These are phyloP conservation scores for Paraurostyla sp. DNA, from an alignment of 73 alveolate genomes.

Conservation along the genomic window DNA sequence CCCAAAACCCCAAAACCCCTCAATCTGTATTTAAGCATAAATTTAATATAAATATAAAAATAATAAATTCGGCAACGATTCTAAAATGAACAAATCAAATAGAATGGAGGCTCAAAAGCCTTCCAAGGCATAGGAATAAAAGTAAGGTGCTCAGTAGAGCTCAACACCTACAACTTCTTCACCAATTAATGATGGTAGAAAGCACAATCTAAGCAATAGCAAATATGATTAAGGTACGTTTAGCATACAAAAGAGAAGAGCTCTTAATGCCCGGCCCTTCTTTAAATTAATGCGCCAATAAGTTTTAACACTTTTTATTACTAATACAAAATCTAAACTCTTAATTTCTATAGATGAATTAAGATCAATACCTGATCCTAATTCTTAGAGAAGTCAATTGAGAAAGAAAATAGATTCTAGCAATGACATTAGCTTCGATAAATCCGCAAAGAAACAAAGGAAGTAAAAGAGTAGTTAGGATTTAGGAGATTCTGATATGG, in stretches of 20 bases:
- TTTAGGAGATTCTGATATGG: neutral
- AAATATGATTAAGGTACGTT: neutral
- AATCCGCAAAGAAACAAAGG: slow-evolving; percentile 1
- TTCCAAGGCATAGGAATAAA: neutral
- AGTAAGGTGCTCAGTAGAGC: neutral
- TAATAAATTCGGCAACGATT: too few relatives aligned
- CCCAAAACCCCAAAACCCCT: too few relatives aligned
- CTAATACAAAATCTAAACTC: neutral
- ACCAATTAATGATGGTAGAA: neutral
- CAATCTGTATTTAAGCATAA: too few relatives aligned
- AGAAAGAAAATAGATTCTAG: neutral
- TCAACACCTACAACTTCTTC: slow-evolving; percentile 18
- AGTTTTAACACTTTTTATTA: neutral
- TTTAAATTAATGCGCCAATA: slow-evolving; percentile 33
- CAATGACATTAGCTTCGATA: neutral
- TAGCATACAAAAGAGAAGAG: neutral
- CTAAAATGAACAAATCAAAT: neutral
- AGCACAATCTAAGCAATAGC: neutral
- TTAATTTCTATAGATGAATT: neutral
- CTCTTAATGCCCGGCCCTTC: neutral
- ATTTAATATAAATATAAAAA: too few relatives aligned
- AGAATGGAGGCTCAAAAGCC: neutral
- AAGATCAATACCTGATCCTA: neutral
- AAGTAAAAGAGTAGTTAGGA: slow-evolving; percentile 13
- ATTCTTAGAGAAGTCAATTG: neutral